phyloP scores from a whole-genome alignment of 129 eudicot genomes.

The Chrysanthemum seticuspe region DNA sequence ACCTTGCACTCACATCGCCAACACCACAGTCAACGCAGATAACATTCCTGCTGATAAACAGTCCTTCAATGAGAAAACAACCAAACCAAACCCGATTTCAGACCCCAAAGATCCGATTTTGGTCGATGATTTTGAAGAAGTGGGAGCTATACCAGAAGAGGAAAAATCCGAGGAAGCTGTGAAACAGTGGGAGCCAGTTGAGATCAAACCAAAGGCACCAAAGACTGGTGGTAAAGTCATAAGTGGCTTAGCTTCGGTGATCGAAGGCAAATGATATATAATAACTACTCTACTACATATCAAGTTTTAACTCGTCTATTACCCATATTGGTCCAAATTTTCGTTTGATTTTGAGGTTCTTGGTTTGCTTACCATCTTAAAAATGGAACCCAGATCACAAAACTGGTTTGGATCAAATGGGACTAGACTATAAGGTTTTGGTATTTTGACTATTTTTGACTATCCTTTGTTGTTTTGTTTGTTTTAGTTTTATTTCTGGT shows the following conservation, averaged over 20 bases:
- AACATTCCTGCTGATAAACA: slow-evolving; percentile 4
- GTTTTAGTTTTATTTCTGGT: slow-evolving; percentile 7
- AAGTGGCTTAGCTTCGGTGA: slow-evolving; percentile 66
- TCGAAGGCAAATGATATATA: slow-evolving; percentile 27
- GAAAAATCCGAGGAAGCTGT: slow-evolving; percentile 15
- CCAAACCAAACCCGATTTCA: background rate
- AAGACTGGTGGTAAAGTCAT: slow-evolving; percentile 45
- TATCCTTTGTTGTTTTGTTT: background rate
- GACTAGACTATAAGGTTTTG: slow-evolving; percentile 30
- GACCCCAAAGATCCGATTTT: slow-evolving; percentile 29
- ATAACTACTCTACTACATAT: background rate
- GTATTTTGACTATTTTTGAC: slow-evolving; percentile 26
- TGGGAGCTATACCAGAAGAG: slow-evolving; percentile 16
- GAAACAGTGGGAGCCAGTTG: slow-evolving; percentile 44
- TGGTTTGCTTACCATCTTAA: slow-evolving; percentile 19
- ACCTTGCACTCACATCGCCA: slow-evolving; percentile 37
- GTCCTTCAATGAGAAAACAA: background rate
- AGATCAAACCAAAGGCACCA: slow-evolving; percentile 40
- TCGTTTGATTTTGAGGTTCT: slow-evolving; percentile 28
- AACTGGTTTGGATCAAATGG: slow-evolving; percentile 31
- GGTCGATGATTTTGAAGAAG: slow-evolving; percentile 8
- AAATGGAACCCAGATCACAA: slow-evolving; percentile 29
- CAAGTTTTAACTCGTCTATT: slow-evolving; percentile 15
- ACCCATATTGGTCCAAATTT: slow-evolving; percentile 7
- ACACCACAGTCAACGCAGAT: background rate